Conservation (phyloP, 1,284 basidiomycete genomes). For the Apiotrichum gracile region DNA sequence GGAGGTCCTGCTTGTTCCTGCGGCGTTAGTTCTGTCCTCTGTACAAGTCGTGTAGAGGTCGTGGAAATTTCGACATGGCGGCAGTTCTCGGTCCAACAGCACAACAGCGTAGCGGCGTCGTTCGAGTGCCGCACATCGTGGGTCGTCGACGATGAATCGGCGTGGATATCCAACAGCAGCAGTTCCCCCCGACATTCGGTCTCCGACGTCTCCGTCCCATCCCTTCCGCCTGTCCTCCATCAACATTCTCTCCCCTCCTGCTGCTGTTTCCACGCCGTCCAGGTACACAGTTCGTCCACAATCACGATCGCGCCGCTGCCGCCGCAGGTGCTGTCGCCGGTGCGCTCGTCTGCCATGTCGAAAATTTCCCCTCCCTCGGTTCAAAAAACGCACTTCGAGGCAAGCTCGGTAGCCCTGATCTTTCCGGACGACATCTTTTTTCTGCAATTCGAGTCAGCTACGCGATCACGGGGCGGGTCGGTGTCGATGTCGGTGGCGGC, state of each 20-base stretch:
- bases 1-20: slow-evolving; percentile 89
- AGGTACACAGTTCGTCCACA: no score
- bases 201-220: background rate
- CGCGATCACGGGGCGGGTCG: background rate
- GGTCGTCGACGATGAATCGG: no score
- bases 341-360: background rate
- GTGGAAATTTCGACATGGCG: background rate
- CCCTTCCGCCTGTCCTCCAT: background rate
- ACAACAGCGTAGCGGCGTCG: background rate
- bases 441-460: slow-evolving; percentile 6
- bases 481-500: background rate
- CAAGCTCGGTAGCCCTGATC: slow-evolving; percentile 97
- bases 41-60: no score
- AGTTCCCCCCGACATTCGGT: background rate
- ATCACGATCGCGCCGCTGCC: no score
- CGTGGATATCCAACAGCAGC: no score
- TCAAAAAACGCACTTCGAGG: slow-evolving; percentile 75
- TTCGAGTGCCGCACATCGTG: no score
- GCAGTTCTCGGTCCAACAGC: no score
- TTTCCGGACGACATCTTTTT: slow-evolving; percentile 47
- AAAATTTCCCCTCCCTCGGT: background rate
- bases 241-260: background rate
- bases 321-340: background rate
- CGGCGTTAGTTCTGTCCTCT: background rate
- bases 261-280: no score